Base-by-base conservation (phyloP, 495 filamentous ascomycete species). In the Parachaetomium inaequale region DNA sequence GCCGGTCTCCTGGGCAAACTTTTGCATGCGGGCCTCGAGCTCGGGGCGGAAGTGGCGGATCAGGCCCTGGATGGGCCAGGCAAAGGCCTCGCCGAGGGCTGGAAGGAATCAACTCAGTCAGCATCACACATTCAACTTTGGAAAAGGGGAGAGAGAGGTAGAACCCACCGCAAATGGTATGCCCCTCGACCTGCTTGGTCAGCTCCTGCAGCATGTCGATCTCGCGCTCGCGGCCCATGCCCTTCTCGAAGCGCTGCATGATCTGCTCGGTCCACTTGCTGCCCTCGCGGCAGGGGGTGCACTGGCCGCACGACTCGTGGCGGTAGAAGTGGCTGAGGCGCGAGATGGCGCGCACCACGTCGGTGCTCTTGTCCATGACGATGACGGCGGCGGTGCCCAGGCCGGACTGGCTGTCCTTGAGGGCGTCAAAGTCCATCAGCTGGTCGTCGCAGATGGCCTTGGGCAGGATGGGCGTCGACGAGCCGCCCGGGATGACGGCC, bases 141-240 rank as follows among this genome's bases (percentile, higher is more conserved):
- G 2, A 31, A 15, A 12, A 15, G n/a, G 17, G 14, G 10, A 47
- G 43, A 45, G 31, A 12, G 7, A 43, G 49, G 58, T 61, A 25
- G 66, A 59, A 76, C 82, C 70, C 80, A 87, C 85, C 94, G 78
- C 94, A 98, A 64, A 98, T 98, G 15, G 94, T 96, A 79, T 98
- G 94, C 17, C 94, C 94, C 80, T 98, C 94, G 54, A 98, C 94
- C 79, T 98, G 95, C 82, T 98, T 98, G 57, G 94, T 98, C 62
- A 98, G 78, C 81, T 98, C 94, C 80, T 98, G 94, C 63, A 98
- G 84, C 94, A 98, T 98, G 76, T 98, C 94, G 74, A 98, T 98
- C 78, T 98, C 94, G 43, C 94, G 80, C 73, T 87, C 87, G 54
- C 91, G 85, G 55, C 88, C 94, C 72, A 90, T 84, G 58, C 94